Percentiles rank a stretch among this genome's conserved stretches.
phyloP scores from a whole-genome alignment of 176 grass and related monocot species.

The Oryza glaberrima region DNA sequence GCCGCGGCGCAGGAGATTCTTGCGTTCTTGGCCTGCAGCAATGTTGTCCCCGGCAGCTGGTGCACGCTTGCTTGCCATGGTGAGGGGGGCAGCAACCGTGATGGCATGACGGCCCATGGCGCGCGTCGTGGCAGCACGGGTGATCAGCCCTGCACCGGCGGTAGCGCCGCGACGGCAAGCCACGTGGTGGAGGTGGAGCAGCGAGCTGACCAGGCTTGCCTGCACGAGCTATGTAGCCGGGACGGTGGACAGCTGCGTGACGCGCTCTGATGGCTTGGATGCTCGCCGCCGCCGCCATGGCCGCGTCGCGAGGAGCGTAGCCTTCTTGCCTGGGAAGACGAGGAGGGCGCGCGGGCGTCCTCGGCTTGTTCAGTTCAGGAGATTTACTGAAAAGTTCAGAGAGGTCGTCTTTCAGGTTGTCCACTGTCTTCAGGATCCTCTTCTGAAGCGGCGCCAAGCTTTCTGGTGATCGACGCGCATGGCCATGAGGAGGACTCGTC shows the following conservation, averaged over 20 bases:
- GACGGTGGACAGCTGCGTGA: constrained; percentile 3
- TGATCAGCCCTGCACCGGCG: constrained; percentile 37
- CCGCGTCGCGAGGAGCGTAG: background rate
- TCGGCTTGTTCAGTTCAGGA: constrained; percentile 41
- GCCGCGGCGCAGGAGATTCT: background rate
- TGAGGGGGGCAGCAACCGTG: constrained; percentile 33
- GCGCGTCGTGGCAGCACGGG: background rate
- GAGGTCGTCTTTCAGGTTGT: constrained; percentile 74
- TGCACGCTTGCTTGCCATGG: constrained; percentile 23
- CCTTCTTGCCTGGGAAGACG: constrained; percentile 21
- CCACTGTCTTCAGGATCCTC: constrained; percentile 78
- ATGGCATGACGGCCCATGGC: background rate
- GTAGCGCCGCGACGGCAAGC: constrained; percentile 46
- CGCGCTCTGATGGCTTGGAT: constrained; percentile 20
- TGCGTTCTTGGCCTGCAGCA: constrained; percentile 33
- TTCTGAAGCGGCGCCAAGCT: constrained; percentile 38
- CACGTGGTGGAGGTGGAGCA: background rate
- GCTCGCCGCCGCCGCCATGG: background rate
- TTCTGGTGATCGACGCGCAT: background rate
- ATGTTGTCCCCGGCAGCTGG: constrained; percentile 45
- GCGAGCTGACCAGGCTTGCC: constrained; percentile 9
- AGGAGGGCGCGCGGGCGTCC: constrained; percentile 26
- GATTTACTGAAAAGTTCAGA: constrained; percentile 68
- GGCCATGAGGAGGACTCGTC: constrained; percentile 28
- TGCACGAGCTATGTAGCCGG: background rate